Evolutionary conservation across 306 rosid species (phyloP).

Genomic region (Lablab purpureus): DNA sequence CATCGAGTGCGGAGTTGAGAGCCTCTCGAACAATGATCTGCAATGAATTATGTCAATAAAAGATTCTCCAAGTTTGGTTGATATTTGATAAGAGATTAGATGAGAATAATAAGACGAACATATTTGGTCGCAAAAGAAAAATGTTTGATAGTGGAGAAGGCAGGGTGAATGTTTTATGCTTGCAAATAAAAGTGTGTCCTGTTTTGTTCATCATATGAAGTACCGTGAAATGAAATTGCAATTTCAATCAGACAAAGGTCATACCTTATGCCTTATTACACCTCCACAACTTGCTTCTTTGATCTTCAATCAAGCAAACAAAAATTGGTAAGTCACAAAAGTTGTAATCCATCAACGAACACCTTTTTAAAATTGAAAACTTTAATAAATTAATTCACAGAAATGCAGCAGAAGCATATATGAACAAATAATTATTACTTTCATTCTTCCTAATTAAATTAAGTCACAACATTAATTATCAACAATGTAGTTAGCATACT

Average conservation of each 20-base stretch:
- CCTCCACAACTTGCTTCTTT: conserved; percentile 70
- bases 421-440: too few species aligned
- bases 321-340: not conserved
- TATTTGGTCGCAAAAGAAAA: conserved; percentile 75
- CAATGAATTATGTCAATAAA: not conserved
- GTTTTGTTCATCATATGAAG: not conserved
- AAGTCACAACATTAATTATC: too few species aligned
- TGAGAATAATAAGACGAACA: conserved; percentile 57
- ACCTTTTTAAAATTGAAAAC: not conserved
- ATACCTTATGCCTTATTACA: conserved; percentile 61
- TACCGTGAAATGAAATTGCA: not conserved
- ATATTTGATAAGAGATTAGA: not conserved
- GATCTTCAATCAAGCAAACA: conserved; percentile 21
- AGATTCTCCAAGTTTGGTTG: not conserved
- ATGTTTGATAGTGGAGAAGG: conserved; percentile 61
- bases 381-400: not conserved
- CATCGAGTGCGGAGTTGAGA: conserved; percentile 92
- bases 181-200: conserved; percentile 37
- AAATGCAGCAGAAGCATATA: not conserved
- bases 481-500: too few species aligned
- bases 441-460: too few species aligned
- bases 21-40: conserved; percentile 92
- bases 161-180: conserved; percentile 69
- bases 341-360: conserved; percentile 5
- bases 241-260: not conserved